Evolutionary conservation across 1,284 basidiomycete genomes (phyloP).

Genomic region (Cryptococcus floricola): DNA sequence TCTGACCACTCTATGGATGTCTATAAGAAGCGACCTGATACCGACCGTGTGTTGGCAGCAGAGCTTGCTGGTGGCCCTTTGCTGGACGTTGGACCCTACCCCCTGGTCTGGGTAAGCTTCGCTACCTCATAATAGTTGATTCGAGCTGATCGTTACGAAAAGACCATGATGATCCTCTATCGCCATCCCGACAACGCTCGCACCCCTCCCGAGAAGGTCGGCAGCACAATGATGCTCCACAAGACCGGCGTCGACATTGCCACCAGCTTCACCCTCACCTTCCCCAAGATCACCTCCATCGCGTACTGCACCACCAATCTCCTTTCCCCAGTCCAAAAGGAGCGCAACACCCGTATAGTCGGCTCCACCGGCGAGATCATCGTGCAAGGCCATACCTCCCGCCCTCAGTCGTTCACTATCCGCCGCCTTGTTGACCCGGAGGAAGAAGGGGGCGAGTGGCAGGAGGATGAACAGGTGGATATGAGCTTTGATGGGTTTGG

Average conservation of each 20-base stretch:
- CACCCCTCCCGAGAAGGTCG: conserved; percentile 29
- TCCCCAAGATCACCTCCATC: conserved; percentile 40
- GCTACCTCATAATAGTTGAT: not conserved
- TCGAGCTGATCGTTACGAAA: not conserved
- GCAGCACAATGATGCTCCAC: conserved; percentile 36
- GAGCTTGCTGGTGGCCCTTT: conserved; percentile 52
- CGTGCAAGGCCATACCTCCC: conserved; percentile 26
- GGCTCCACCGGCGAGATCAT: conserved; percentile 36
- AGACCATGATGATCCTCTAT: conserved; percentile 36
- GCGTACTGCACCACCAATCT: conserved; percentile 31
- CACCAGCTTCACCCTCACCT: conserved; percentile 40
- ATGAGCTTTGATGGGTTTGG: conserved; percentile 34
- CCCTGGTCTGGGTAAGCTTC: conserved; percentile 28
- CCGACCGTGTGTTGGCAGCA: conserved; percentile 48
- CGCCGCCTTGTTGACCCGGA: conserved; percentile 8
- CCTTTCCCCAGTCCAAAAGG: conserved; percentile 13
- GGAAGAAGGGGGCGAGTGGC: conserved; percentile 8
- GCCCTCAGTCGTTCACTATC: conserved; percentile 20
- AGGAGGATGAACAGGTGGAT: conserved; percentile 25
- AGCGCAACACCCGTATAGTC: conserved; percentile 25
- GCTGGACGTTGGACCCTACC: conserved; percentile 52
- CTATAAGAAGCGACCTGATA: conserved; percentile 18
- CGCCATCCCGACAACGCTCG: conserved; percentile 37
- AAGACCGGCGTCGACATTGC: conserved; percentile 44
- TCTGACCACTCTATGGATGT: conserved; percentile 38